Percentiles rank a stretch among this genome's conserved stretches.
Evolutionary conservation across 108 stramenopile species (phyloP).

Genomic region (Thalassiosira profunda): DNA sequence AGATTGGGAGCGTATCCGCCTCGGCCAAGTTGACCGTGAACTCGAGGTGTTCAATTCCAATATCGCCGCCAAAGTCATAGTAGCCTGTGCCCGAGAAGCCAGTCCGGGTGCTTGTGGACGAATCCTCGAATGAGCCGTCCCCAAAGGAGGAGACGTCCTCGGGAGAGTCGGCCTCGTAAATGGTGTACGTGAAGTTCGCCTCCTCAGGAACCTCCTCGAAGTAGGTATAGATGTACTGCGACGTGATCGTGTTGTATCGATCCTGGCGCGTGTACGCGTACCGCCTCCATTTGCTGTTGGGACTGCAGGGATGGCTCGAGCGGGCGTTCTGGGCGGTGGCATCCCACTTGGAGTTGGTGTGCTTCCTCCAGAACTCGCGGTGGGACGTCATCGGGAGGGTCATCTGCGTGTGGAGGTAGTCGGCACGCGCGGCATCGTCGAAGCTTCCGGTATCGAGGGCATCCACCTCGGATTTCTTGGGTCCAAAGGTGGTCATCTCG

Average conservation of each 20-base stretch:
- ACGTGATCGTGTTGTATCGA: slow-evolving; percentile 8
- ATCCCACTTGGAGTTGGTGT: slow-evolving; percentile 45
- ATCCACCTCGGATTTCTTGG: slow-evolving; percentile 36
- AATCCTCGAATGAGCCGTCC: slow-evolving; percentile 3
- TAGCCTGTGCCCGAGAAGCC: slow-evolving; percentile 37
- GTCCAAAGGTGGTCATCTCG: slow-evolving; percentile 65
- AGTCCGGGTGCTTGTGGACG: slow-evolving; percentile 1
- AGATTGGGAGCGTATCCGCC: slow-evolving; percentile 24
- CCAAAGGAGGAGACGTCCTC: neutral
- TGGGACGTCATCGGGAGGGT: slow-evolving; percentile 34
- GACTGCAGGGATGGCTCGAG: slow-evolving; percentile 49
- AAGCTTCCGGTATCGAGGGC: slow-evolving; percentile 23
- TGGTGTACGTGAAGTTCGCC: slow-evolving; percentile 15
- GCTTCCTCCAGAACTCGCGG: slow-evolving; percentile 50
- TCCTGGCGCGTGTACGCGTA: slow-evolving; percentile 46
- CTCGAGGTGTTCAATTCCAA: slow-evolving; percentile 23
- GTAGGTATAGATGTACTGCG: slow-evolving; percentile 1
- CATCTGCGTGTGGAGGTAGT: slow-evolving; percentile 31
- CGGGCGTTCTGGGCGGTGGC: slow-evolving; percentile 26
- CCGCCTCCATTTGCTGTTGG: slow-evolving; percentile 35
- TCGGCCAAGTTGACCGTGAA: slow-evolving; percentile 16
- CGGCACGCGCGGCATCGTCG: slow-evolving; percentile 13
- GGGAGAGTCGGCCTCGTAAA: slow-evolving; percentile 32
- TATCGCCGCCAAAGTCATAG: slow-evolving; percentile 24
- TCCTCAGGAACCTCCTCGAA: slow-evolving; percentile 42